These are phyloP conservation scores for Penicillium paradoxum DNA, from an alignment of 495 filamentous ascomycete species.

Conservation along the genomic window DNA sequence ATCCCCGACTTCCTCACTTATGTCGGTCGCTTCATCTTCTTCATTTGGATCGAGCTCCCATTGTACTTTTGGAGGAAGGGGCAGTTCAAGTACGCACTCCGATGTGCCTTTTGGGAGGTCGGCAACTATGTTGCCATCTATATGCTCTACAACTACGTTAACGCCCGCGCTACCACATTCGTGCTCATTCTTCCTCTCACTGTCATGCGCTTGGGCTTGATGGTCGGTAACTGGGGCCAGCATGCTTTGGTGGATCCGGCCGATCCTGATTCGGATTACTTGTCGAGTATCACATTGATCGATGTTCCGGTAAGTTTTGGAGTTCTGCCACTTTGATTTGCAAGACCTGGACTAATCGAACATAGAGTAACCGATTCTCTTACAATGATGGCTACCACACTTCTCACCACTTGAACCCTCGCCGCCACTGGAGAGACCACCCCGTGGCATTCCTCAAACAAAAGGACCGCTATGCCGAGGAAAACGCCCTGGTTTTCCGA, in stretches of 20 bases:
- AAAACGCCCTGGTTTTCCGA: constrained; percentile 62
- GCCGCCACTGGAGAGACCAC: constrained; percentile 70
- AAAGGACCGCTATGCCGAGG: constrained; percentile 53
- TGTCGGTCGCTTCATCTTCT: constrained; percentile 63
- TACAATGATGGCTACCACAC: constrained; percentile 79
- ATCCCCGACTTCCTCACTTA: constrained; percentile 60
- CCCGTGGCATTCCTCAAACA: constrained; percentile 60
- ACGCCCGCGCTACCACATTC: constrained; percentile 51
- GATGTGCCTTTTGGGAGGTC: constrained; percentile 53
- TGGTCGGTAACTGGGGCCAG: constrained; percentile 74
- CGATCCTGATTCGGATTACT: constrained; percentile 64
- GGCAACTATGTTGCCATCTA: constrained; percentile 47
- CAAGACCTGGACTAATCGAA: constrained; percentile 5
- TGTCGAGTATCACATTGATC: constrained; percentile 67
- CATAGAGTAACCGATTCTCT: constrained; percentile 63
- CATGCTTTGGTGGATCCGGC: constrained; percentile 67
- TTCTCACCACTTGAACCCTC: constrained; percentile 69
- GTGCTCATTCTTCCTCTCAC: constrained; percentile 57
- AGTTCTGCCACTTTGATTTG: not conserved
- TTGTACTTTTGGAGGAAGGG: constrained; percentile 61
- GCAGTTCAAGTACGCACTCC: constrained; percentile 46
- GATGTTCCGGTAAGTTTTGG: constrained; percentile 58
- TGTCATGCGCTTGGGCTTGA: constrained; percentile 57
- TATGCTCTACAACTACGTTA: constrained; percentile 40
- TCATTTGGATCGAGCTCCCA: constrained; percentile 71